phyloP scores from a whole-genome alignment of 2,329 filamentous ascomycete genomes.

The Knoxdaviesia proteae region DNA sequence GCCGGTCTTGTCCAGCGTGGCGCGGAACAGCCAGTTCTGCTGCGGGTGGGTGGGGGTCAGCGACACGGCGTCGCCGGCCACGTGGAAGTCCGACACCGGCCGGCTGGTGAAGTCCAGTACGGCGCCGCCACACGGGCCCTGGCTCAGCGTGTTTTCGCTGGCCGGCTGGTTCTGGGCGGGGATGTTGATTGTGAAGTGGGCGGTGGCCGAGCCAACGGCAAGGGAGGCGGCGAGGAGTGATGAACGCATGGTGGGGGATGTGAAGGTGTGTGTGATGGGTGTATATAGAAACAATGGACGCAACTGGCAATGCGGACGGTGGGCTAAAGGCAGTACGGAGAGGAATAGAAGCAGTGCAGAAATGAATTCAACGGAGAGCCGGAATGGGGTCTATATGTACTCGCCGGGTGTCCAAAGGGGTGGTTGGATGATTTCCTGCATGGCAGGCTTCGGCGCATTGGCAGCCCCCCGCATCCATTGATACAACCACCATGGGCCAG shows the following conservation, averaged over 20 bases:
- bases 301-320: no score
- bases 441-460: no score
- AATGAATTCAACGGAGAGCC: not conserved
- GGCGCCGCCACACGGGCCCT: conserved; percentile 33
- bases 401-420: no score
- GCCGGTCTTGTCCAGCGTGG: conserved; percentile 27
- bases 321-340: no score
- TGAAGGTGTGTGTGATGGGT: conserved; percentile 2
- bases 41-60: conserved; percentile 27
- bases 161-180: conserved; percentile 26
- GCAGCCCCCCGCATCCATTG: no score
- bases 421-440: no score
- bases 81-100: conserved; percentile 34
- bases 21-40: conserved; percentile 35
- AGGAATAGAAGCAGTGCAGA: not conserved
- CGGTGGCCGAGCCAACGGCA: conserved; percentile 18
- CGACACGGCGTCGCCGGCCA: conserved; percentile 31
- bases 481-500: no score
- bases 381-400: no score
- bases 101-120: conserved; percentile 21
- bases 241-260: conserved; percentile 14
- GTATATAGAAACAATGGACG: no score
- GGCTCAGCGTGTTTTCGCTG: conserved; percentile 22
- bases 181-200: conserved; percentile 32
- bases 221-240: conserved; percentile 14